phyloP scores from a whole-genome alignment of 2,329 filamentous ascomycete species.

The Claviceps purpurea region DNA sequence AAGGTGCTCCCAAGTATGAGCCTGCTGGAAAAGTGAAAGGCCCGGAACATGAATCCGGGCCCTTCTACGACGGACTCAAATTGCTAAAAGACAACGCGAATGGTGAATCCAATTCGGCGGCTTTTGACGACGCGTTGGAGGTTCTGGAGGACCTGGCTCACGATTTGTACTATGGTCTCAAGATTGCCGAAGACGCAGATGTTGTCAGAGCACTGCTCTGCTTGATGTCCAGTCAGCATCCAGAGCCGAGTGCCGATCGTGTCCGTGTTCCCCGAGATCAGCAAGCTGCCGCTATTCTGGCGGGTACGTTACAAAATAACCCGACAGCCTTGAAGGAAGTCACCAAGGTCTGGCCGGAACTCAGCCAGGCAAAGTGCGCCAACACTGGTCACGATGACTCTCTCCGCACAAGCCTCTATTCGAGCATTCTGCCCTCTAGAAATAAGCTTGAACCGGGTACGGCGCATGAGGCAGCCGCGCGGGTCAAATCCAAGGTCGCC shows the following conservation, averaged over 20 bases:
- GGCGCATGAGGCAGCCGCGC: constrained; percentile 13
- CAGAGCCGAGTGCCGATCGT: constrained; percentile 13
- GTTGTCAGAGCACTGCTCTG: constrained; percentile 44
- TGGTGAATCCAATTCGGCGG: constrained; percentile 14
- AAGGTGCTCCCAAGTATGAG: constrained; percentile 44
- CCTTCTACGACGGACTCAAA: constrained; percentile 29
- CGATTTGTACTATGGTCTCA: constrained; percentile 56
- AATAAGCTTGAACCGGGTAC: constrained; percentile 7
- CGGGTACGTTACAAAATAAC: constrained; percentile 51
- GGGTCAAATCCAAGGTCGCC: constrained; percentile 28
- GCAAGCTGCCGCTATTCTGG: constrained; percentile 43
- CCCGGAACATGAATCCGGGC: constrained; percentile 22
- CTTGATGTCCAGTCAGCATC: constrained; percentile 27
- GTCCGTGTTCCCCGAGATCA: constrained; percentile 27
- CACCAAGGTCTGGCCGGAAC: constrained; percentile 30
- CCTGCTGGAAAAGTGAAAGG: constrained; percentile 42
- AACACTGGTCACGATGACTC: constrained; percentile 8
- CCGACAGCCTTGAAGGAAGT: constrained; percentile 43
- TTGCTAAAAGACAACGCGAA: constrained; percentile 31
- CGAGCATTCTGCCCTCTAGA: constrained; percentile 22
- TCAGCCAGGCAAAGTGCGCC: constrained; percentile 27
- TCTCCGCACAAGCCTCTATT: constrained; percentile 28
- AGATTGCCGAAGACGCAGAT: constrained; percentile 42
- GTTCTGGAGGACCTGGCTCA: constrained; percentile 51
- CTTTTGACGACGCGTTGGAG: constrained; percentile 38